phyloP scores from a whole-genome alignment of 495 filamentous ascomycete species.

The Evansstolkia leycettana region DNA sequence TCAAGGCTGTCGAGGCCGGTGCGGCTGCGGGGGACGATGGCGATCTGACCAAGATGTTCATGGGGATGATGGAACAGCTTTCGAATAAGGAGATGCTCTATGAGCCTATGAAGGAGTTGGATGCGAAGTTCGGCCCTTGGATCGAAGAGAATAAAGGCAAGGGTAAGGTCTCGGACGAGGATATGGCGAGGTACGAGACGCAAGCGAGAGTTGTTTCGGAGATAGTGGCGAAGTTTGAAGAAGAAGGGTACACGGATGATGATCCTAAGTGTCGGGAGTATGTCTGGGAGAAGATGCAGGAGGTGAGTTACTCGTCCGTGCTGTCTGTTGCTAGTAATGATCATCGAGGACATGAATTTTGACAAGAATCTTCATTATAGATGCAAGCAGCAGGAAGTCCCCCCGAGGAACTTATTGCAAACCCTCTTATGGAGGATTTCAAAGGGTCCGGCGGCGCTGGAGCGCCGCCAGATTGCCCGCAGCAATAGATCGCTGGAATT shows the following conservation, averaged over 20 bases:
- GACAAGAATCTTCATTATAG: conserved; percentile 17
- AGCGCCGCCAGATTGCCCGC: conserved; percentile 26
- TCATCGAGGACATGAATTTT: too few relatives aligned
- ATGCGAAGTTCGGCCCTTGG: conserved; percentile 85
- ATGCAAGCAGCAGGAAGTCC: conserved; percentile 95
- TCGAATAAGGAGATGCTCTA: conserved; percentile 97
- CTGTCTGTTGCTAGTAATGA: too few relatives aligned
- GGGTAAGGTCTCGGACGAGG: conserved; percentile 47
- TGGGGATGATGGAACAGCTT: conserved; percentile 97
- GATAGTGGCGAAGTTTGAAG: conserved; percentile 83
- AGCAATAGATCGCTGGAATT: conserved; percentile 23
- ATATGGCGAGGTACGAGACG: conserved; percentile 65
- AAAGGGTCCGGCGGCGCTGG: conserved; percentile 13
- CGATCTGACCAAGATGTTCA: conserved; percentile 81
- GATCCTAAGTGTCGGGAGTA: conserved; percentile 76
- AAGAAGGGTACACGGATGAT: conserved; percentile 62
- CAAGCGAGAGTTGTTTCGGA: conserved; percentile 74
- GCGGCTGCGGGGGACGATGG: conserved; percentile 59
- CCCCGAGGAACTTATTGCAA: conserved; percentile 78
- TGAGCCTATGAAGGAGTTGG: conserved; percentile 94
- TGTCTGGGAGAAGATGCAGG: conserved; percentile 95
- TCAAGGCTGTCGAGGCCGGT: conserved; percentile 61
- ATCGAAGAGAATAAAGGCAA: conserved; percentile 61
- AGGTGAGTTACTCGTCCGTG: conserved; percentile 46
- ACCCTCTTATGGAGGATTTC: conserved; percentile 36